Percentiles rank a stretch among this genome's conserved stretches.
These are phyloP conservation scores for Penicillium diatomitis DNA, from an alignment of 495 filamentous ascomycete species.

Conservation along the genomic window DNA sequence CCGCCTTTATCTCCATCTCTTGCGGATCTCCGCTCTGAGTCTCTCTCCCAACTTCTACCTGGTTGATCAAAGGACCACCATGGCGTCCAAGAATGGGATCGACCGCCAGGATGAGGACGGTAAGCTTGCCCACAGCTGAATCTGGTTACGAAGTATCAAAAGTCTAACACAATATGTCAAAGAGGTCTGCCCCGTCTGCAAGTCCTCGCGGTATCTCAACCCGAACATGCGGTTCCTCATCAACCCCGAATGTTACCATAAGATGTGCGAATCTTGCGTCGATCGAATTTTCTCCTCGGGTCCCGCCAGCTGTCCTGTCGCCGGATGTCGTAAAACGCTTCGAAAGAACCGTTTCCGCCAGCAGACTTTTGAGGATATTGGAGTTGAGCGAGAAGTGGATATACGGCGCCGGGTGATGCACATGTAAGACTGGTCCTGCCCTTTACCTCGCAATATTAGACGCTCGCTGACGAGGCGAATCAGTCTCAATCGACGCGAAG, in stretches of 20 bases:
- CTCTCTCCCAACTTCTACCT: conserved; percentile 5
- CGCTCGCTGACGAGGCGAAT: not conserved
- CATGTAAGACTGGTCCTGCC: conserved; percentile 35
- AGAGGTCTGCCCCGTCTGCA: conserved; percentile 96
- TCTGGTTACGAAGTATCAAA: not conserved
- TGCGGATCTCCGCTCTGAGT: conserved; percentile 1
- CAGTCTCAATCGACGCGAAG: conserved; percentile 75
- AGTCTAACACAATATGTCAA: conserved; percentile 8
- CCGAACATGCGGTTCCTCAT: conserved; percentile 87
- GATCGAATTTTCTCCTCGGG: conserved; percentile 88
- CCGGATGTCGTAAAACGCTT: conserved; percentile 74
- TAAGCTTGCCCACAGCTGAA: conserved; percentile 12
- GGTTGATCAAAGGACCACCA: conserved; percentile 7
- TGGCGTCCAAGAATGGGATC: conserved; percentile 29
- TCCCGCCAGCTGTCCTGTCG: conserved; percentile 82
- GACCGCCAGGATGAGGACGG: conserved; percentile 44
- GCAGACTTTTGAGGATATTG: conserved; percentile 84
- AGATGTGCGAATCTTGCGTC: conserved; percentile 93
- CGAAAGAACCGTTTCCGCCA: conserved; percentile 74
- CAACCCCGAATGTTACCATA: conserved; percentile 98
- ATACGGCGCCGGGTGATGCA: conserved; percentile 70
- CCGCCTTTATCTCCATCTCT: conserved; percentile 11
- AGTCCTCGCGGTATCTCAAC: conserved; percentile 90
- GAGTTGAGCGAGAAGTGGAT: conserved; percentile 90
- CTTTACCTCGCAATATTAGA: not conserved